Percentiles rank a stretch among this genome's conserved stretches.
phyloP scores from a whole-genome alignment of 768 basidiomycete genomes.

The Hortiboletus campestris region DNA sequence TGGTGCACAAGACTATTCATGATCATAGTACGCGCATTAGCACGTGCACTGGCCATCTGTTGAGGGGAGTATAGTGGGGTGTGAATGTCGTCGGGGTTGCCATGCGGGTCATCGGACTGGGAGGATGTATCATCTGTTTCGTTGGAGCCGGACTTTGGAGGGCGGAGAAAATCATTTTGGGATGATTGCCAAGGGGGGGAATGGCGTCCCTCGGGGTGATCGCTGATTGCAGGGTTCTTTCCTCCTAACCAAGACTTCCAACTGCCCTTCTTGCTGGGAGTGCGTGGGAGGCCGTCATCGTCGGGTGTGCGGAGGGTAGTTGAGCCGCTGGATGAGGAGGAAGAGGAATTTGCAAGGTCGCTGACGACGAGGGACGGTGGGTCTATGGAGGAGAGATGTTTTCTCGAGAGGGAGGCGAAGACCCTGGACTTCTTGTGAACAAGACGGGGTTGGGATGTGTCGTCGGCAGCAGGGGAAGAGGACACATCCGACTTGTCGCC shows the following conservation, averaged over 20 bases:
- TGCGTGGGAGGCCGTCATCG: constrained; percentile 45
- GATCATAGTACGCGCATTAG: constrained; percentile 43
- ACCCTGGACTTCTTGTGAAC: constrained; percentile 23
- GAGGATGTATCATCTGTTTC: constrained; percentile 37
- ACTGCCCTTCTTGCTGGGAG: constrained; percentile 41
- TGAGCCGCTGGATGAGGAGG: constrained; percentile 60
- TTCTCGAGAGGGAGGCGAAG: constrained; percentile 31
- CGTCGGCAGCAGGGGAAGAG: constrained; percentile 16
- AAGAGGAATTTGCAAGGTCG: constrained; percentile 49
- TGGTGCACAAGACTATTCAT: constrained; percentile 44
- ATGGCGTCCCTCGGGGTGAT: constrained; percentile 27
- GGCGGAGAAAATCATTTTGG: constrained; percentile 14
- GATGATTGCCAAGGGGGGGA: constrained; percentile 34
- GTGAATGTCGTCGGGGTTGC: constrained; percentile 17
- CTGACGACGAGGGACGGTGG: constrained; percentile 22
- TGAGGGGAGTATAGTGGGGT: constrained; percentile 20
- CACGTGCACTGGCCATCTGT: constrained; percentile 32
- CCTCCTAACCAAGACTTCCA: constrained; percentile 59
- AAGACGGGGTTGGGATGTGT: constrained; percentile 9
- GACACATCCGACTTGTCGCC: constrained; percentile 27
- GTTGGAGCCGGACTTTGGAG: constrained; percentile 22
- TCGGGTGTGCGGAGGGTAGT: constrained; percentile 56
- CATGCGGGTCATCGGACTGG: constrained; percentile 38
- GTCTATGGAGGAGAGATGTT: constrained; percentile 16
- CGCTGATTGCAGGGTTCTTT: constrained; percentile 30